Evolutionary conservation across 148 eudicot species (phyloP).

Genomic region (Chenopodium quinoa): DNA sequence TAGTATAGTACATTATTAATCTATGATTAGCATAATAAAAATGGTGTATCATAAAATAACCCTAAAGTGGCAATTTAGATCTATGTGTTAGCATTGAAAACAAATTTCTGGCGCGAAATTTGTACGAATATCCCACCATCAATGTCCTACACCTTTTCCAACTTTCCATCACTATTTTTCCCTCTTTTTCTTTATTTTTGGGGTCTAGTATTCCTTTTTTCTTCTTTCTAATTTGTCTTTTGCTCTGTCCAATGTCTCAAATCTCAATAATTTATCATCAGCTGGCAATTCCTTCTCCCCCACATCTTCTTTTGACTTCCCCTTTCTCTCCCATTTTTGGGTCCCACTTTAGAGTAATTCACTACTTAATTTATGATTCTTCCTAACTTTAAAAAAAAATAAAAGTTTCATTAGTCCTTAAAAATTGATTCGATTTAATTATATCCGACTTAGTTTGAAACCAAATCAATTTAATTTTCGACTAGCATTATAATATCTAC

Average conservation of each 20-base stretch:
- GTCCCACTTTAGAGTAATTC: not conserved
- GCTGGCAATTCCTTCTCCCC: conserved; percentile 10
- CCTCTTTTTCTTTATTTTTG: not conserved
- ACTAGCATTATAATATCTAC: no score
- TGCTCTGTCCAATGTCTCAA: conserved; percentile 24
- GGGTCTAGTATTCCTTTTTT: conserved; percentile 7
- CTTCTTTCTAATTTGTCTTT: conserved; percentile 34
- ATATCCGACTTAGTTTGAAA: no score
- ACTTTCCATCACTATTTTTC: not conserved
- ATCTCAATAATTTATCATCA: conserved; percentile 18
- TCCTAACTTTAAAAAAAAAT: not conserved
- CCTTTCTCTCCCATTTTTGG: not conserved
- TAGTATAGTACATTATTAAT: no score
- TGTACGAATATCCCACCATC: not conserved
- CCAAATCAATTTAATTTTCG: no score
- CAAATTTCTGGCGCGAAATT: not conserved
- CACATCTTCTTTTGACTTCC: not conserved
- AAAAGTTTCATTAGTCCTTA: no score
- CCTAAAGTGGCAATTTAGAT: not conserved
- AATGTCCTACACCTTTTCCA: not conserved
- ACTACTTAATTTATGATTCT: not conserved
- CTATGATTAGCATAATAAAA: no score
- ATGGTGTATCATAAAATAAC: not conserved
- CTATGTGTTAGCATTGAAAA: not conserved
- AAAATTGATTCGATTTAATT: no score